A percentile compares a stretch with the other conserved stretches of the same genome.
Evolutionary conservation across 306 rosid genomes (phyloP).

Genomic region (Quillaja saponaria): DNA sequence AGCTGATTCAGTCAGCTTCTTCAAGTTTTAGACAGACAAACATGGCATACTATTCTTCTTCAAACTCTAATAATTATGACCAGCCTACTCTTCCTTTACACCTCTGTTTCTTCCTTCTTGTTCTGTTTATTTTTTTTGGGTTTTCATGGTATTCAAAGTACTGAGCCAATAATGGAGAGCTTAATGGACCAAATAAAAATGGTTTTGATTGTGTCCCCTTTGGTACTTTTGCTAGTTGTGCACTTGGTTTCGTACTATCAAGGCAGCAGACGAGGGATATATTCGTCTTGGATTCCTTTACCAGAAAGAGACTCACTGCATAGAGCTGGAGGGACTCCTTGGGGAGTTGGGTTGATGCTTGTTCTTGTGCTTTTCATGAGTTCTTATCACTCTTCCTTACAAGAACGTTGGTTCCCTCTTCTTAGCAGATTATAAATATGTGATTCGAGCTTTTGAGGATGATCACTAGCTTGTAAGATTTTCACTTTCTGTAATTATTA

Average conservation of each 20-base stretch:
- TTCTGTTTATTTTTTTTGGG: slow-evolving; percentile 51
- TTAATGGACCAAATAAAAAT: slow-evolving; percentile 61
- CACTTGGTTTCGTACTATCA: slow-evolving; percentile 52
- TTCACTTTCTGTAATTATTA: too few species aligned
- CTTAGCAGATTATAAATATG: slow-evolving; percentile 41
- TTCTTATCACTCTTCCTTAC: slow-evolving; percentile 66
- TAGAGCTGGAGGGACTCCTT: slow-evolving; percentile 77
- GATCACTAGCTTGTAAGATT: too few species aligned
- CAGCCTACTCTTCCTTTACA: slow-evolving; percentile 55
- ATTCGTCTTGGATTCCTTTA: slow-evolving; percentile 40
- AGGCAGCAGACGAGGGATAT: slow-evolving; percentile 13
- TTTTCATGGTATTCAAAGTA: slow-evolving; percentile 68
- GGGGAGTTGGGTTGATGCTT: slow-evolving; percentile 77
- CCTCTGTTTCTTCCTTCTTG: slow-evolving; percentile 54
- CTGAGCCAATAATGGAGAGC: slow-evolving; percentile 59
- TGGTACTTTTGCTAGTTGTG: slow-evolving; percentile 50
- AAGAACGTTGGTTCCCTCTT: slow-evolving; percentile 80
- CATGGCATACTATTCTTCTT: slow-evolving; percentile 42
- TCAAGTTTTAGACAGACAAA: background rate
- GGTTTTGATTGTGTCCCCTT: slow-evolving; percentile 55
- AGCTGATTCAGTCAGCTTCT: background rate
- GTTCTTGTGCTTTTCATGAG: slow-evolving; percentile 68
- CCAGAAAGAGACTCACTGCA: slow-evolving; percentile 60
- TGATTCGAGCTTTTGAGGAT: too few species aligned
- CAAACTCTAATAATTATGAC: too few species aligned